Evolutionary conservation across 2,329 filamentous ascomycete genomes (phyloP).

Genomic region (Remersonia thermophila): DNA sequence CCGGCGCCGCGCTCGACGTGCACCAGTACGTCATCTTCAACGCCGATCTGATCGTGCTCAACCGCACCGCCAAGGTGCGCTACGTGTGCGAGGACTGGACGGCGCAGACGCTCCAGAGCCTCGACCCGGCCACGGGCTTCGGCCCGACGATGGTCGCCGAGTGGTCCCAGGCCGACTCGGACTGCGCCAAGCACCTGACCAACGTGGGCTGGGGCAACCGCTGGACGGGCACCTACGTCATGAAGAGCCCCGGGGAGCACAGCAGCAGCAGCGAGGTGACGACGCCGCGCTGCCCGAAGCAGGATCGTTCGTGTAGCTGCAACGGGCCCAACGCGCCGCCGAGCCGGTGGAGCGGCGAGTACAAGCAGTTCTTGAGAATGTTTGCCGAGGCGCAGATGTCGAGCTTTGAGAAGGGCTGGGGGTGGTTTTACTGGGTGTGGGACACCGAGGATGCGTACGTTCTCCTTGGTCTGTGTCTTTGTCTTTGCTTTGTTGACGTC

Average conservation of each 20-base stretch:
- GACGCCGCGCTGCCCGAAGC: conserved; percentile 61
- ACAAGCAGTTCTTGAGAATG: conserved; percentile 75
- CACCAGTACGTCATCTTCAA: conserved; percentile 99
- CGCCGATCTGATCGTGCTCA: conserved; percentile 66
- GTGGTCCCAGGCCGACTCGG: conserved; percentile 95
- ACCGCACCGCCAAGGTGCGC: conserved; percentile 70
- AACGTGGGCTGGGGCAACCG: conserved; percentile 80
- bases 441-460: conserved; percentile 53
- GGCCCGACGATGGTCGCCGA: conserved; percentile 91
- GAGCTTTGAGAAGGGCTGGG: conserved; percentile 84
- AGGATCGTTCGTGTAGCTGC: conserved; percentile 58
- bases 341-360: conserved; percentile 51
- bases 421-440: conserved; percentile 99
- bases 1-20: conserved; percentile 79
- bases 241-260: conserved; percentile 37
- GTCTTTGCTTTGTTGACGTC: conserved; percentile 4
- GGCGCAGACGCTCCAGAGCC: conserved; percentile 58
- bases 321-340: conserved; percentile 62
- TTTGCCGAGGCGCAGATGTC: conserved; percentile 96
- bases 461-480: not conserved
- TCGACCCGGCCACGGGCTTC: conserved; percentile 66
- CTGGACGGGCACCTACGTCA: conserved; percentile 79
- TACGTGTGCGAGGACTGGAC: conserved; percentile 87
- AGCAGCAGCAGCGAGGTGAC: conserved; percentile 42
- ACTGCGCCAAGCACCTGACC: conserved; percentile 78